Percentiles rank a stretch among this genome's conserved stretches.
phyloP scores from a whole-genome alignment of 225 moss, liverwort and hornwort genomes.

The Thuidium tamariscinum region DNA sequence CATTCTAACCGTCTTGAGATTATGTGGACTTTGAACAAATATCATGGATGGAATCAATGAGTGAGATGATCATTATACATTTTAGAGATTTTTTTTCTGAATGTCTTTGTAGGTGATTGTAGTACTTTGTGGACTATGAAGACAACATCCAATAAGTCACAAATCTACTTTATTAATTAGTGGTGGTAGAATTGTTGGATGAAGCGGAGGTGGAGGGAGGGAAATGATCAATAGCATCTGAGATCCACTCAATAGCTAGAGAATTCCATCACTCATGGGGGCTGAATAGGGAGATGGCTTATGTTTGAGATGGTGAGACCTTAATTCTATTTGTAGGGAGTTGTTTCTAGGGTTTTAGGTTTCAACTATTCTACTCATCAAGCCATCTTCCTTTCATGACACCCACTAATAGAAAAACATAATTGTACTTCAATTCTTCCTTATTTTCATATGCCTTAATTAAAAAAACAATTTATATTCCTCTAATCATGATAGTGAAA shows the following conservation, averaged over 20 bases:
- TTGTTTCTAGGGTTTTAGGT: too few species aligned
- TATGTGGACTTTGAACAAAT: too few species aligned
- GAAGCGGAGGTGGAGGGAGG: background rate
- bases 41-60: background rate
- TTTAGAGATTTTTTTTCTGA: background rate
- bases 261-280: background rate
- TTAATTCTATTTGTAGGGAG: background rate
- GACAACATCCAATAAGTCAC: background rate
- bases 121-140: rapidly evolving
- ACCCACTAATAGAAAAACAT: background rate
- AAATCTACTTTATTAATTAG: background rate
- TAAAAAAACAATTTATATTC: background rate
- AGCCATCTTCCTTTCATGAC: background rate
- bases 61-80: background rate
- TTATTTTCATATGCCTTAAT: background rate
- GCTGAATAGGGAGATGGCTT: background rate
- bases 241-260: background rate
- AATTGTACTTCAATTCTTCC: background rate
- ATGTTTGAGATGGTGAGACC: background rate
- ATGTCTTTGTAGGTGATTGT: background rate
- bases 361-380: background rate
- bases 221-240: rapidly evolving
- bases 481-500: background rate
- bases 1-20: background rate
- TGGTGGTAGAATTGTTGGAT: background rate